Percentiles rank a stretch among this genome's conserved stretches.
phyloP scores from a whole-genome alignment of 2,329 filamentous ascomycete species.

The Fusarium newnesense region DNA sequence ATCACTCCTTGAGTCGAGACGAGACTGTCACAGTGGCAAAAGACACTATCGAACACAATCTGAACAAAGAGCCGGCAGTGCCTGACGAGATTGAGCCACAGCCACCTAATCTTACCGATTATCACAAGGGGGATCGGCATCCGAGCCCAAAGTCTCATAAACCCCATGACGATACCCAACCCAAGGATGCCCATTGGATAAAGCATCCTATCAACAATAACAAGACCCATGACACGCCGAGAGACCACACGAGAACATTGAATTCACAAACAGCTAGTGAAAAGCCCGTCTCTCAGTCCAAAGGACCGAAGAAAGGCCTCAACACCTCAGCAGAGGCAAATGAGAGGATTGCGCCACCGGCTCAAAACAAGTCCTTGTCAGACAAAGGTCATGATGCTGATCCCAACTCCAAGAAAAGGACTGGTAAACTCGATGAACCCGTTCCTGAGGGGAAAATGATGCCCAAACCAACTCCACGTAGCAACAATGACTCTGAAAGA shows the following conservation, averaged over 20 bases:
- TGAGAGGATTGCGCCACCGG: neutral
- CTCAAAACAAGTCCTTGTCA: neutral
- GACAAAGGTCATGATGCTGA: neutral
- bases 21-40: conserved; percentile 8
- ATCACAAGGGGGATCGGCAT: conserved; percentile 21
- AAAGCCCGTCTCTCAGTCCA: neutral
- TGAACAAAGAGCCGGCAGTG: conserved; percentile 22
- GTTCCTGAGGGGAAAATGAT: conserved; percentile 3
- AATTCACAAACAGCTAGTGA: neutral
- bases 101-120: conserved; percentile 26
- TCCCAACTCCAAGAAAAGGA: neutral
- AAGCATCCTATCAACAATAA: conserved; percentile 19
- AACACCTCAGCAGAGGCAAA: neutral
- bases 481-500: neutral
- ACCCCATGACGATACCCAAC: conserved; percentile 29
- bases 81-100: conserved; percentile 1
- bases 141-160: conserved; percentile 36
- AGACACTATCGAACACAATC: conserved; percentile 15
- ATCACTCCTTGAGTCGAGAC: conserved; percentile 29
- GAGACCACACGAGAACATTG: neutral
- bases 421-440: neutral
- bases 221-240: neutral
- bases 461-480: conserved; percentile 10
- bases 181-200: conserved; percentile 22
- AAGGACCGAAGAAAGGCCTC: neutral